Percentiles rank a stretch among this genome's conserved stretches.
These are phyloP conservation scores for Cladosporium sp. DNA, from an alignment of 2,329 filamentous ascomycete genomes.

Conservation along the genomic window DNA sequence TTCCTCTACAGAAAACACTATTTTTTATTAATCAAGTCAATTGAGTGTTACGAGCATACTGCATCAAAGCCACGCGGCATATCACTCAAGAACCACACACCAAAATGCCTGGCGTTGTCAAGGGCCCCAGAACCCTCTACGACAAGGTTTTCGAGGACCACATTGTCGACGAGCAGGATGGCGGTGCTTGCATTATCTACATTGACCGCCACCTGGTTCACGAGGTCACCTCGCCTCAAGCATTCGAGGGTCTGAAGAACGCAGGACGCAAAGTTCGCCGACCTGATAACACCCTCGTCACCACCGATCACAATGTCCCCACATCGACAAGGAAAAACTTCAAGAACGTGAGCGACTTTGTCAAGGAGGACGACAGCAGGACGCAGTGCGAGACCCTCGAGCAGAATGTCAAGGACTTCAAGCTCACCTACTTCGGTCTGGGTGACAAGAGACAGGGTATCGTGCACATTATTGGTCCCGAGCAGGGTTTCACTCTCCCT, in stretches of 20 bases:
- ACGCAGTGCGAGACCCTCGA: constrained; percentile 93
- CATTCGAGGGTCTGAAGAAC: constrained; percentile 91
- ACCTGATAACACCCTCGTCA: constrained; percentile 94
- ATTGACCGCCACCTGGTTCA: constrained; percentile 97
- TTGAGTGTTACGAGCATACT: not conserved
- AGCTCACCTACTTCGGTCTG: constrained; percentile 94
- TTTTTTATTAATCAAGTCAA: not conserved
- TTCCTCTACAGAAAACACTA: not conserved
- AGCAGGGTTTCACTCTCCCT: constrained; percentile 97
- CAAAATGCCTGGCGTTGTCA: constrained; percentile 31
- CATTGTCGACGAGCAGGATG: constrained; percentile 90
- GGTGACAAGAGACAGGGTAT: constrained; percentile 96
- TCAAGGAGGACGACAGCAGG: constrained; percentile 89
- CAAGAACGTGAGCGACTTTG: constrained; percentile 90
- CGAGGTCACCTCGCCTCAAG: constrained; percentile 98
- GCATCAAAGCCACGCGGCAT: not conserved
- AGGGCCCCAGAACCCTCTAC: constrained; percentile 50
- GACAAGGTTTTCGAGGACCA: constrained; percentile 96
- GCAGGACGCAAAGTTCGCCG: constrained; percentile 82
- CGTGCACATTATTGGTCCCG: constrained; percentile 95
- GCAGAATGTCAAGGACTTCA: constrained; percentile 95
- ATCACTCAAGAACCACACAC: not conserved
- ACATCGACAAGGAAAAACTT: constrained; percentile 86
- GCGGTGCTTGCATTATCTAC: constrained; percentile 88
- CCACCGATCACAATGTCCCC: constrained; percentile 95